These are phyloP conservation scores for Cercis canadensis DNA, from an alignment of 306 rosid species.

Conservation along the genomic window DNA sequence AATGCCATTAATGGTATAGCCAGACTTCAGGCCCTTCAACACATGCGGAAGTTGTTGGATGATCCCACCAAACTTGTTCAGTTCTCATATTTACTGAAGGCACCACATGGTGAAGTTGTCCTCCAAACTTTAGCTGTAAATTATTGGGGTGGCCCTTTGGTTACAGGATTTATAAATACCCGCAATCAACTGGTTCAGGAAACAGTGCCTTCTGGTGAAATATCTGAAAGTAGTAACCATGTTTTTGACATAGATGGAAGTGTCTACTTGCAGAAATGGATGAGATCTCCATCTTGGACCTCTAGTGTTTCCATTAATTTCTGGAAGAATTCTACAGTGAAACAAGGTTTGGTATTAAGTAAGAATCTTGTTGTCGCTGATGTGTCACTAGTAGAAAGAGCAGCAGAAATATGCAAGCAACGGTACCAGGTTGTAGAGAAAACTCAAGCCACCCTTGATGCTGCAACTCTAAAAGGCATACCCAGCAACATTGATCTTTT, in stretches of 20 bases:
- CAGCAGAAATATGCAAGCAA: conserved; percentile 68
- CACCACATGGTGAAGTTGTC: conserved; percentile 81
- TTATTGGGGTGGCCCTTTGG: conserved; percentile 85
- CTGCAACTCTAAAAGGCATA: conserved; percentile 91
- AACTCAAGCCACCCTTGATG: conserved; percentile 96
- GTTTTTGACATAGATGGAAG: conserved; percentile 92
- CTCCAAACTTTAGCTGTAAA: conserved; percentile 85
- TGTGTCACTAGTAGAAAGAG: conserved; percentile 71
- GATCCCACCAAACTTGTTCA: conserved; percentile 91
- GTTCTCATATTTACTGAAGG: conserved; percentile 72
- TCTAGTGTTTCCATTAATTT: conserved; percentile 68
- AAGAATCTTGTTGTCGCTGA: conserved; percentile 87
- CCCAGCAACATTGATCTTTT: conserved; percentile 97
- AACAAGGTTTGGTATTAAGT: conserved; percentile 77
- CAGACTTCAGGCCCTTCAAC: conserved; percentile 89
- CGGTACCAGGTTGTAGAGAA: conserved; percentile 68
- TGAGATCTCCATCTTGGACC: conserved; percentile 82
- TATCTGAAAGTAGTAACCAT: conserved; percentile 57
- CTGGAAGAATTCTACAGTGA: conserved; percentile 76
- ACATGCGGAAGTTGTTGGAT: conserved; percentile 74
- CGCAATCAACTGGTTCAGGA: conserved; percentile 46
- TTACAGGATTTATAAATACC: conserved; percentile 53
- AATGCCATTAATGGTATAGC: conserved; percentile 74
- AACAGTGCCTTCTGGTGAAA: conserved; percentile 52
- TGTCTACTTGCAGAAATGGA: conserved; percentile 87